Percentiles rank a stretch among this genome's conserved stretches.
phyloP scores from a whole-genome alignment of 2,329 filamentous ascomycete species.

The Aureobasidium sp. region DNA sequence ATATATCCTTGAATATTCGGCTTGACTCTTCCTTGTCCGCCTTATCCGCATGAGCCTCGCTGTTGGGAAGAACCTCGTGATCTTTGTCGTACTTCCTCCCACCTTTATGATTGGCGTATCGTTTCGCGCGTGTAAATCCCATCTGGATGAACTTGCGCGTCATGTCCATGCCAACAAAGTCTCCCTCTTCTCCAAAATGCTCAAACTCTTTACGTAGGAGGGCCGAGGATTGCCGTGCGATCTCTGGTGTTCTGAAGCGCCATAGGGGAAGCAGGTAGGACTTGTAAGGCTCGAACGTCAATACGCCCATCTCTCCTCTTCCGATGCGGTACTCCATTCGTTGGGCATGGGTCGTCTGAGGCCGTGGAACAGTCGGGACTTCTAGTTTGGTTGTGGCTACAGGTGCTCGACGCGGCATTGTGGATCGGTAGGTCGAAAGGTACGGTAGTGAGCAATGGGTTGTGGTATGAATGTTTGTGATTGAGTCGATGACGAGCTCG shows the following conservation, averaged over 20 bases:
- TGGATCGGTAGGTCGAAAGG: background rate
- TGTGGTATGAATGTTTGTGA: background rate
- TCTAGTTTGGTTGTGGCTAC: background rate
- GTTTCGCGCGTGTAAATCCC: constrained; percentile 53
- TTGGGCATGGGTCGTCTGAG: constrained; percentile 22
- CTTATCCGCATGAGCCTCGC: constrained; percentile 35
- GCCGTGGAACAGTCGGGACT: background rate
- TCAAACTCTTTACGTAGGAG: constrained; percentile 44
- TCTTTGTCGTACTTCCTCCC: constrained; percentile 27
- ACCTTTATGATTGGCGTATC: constrained; percentile 49
- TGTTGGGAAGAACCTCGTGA: constrained; percentile 30
- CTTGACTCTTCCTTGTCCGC: constrained; percentile 44
- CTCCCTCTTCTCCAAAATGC: constrained; percentile 40
- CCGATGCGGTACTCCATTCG: constrained; percentile 48
- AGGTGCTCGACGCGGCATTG: constrained; percentile 7
- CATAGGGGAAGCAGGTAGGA: constrained; percentile 49
- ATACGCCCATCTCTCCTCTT: constrained; percentile 51
- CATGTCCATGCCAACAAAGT: constrained; percentile 60
- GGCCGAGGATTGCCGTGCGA: constrained; percentile 43
- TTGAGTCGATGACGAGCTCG: background rate
- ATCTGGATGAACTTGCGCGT: constrained; percentile 56
- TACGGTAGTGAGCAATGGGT: background rate
- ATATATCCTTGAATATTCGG: constrained; percentile 40
- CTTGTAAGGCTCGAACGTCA: constrained; percentile 58
- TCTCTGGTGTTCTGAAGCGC: constrained; percentile 46